Conservation (phyloP, 805 yeast genomes). For the Saccharomyces jurei region DNA sequence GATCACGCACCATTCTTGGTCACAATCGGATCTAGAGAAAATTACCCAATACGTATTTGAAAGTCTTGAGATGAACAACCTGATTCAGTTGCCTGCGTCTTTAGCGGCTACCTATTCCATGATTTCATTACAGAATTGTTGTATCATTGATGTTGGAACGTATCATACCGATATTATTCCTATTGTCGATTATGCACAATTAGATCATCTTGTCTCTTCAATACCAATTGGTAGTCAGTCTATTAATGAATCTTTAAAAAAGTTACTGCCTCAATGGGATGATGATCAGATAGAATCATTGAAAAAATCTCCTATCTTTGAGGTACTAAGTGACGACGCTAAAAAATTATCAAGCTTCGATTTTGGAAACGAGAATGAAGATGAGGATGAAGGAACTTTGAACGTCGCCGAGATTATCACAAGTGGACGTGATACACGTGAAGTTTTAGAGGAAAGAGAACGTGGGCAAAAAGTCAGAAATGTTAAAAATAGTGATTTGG, state of each 20-base stretch:
- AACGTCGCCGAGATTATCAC: slow-evolving; percentile 88
- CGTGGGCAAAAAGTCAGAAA: slow-evolving; percentile 33
- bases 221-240: slow-evolving; percentile 53
- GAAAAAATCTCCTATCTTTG: slow-evolving; percentile 69
- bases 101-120: slow-evolving; percentile 68
- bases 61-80: slow-evolving; percentile 59
- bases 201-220: slow-evolving; percentile 45
- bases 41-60: slow-evolving; percentile 74
- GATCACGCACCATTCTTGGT: slow-evolving; percentile 62
- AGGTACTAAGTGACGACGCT: slow-evolving; percentile 65
- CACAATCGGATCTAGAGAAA: slow-evolving; percentile 54
- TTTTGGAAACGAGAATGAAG: slow-evolving; percentile 35
- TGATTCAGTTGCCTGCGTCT: slow-evolving; percentile 59
- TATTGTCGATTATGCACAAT: slow-evolving; percentile 61
- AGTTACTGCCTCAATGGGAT: slow-evolving; percentile 50
- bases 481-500: slow-evolving; percentile 57
- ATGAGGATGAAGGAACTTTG: slow-evolving; percentile 61
- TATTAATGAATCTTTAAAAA: slow-evolving; percentile 48
- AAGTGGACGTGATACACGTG: slow-evolving; percentile 59
- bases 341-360: slow-evolving; percentile 56
- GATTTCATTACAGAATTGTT: slow-evolving; percentile 54
- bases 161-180: slow-evolving; percentile 72
- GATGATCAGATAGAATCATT: slow-evolving; percentile 59
- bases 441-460: slow-evolving; percentile 59
- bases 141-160: slow-evolving; percentile 75